These are phyloP conservation scores for Acephala macrosclerotiorum DNA, from an alignment of 2,329 filamentous ascomycete species.

Conservation along the genomic window DNA sequence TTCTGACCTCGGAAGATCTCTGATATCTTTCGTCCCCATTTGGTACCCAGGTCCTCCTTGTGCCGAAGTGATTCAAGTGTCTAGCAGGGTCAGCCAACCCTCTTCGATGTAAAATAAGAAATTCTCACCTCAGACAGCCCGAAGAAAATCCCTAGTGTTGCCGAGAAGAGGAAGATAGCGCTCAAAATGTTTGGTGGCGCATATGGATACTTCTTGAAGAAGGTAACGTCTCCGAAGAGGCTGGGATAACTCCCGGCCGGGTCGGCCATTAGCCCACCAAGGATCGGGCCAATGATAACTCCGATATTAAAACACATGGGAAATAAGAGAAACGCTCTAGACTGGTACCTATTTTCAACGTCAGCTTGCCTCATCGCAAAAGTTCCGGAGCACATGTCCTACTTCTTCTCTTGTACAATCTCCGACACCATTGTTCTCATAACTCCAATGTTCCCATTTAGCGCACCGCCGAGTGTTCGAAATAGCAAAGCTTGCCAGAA, in stretches of 20 bases:
- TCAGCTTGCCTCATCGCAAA: constrained; percentile 17
- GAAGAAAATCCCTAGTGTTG: constrained; percentile 44
- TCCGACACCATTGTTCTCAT: constrained; percentile 78
- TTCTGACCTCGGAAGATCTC: constrained; percentile 26
- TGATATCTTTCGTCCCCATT: constrained; percentile 30
- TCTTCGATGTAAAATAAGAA: too few species aligned
- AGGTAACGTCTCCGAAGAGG: constrained; percentile 47
- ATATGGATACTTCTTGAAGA: constrained; percentile 50
- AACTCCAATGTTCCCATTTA: constrained; percentile 77
- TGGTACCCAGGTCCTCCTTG: constrained; percentile 39
- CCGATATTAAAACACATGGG: constrained; percentile 72
- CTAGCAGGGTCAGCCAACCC: constrained; percentile 31
- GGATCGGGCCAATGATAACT: constrained; percentile 38
- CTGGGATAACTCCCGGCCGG: constrained; percentile 47
- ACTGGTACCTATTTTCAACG: constrained; percentile 66
- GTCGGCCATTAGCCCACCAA: constrained; percentile 52
- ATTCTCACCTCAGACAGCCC: constrained; percentile 42
- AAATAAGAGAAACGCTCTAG: constrained; percentile 51
- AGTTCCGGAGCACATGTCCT: not conserved
- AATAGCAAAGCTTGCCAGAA: constrained; percentile 79
- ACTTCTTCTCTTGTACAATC: constrained; percentile 74
- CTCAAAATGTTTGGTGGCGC: constrained; percentile 50
- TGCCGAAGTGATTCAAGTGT: constrained; percentile 46
- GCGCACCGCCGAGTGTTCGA: constrained; percentile 75
- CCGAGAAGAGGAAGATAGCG: constrained; percentile 40